A percentile compares a stretch with the other conserved stretches of the same genome.
phyloP scores from a whole-genome alignment of 2,329 filamentous ascomycete species.

The Fusarium vanettenii region DNA sequence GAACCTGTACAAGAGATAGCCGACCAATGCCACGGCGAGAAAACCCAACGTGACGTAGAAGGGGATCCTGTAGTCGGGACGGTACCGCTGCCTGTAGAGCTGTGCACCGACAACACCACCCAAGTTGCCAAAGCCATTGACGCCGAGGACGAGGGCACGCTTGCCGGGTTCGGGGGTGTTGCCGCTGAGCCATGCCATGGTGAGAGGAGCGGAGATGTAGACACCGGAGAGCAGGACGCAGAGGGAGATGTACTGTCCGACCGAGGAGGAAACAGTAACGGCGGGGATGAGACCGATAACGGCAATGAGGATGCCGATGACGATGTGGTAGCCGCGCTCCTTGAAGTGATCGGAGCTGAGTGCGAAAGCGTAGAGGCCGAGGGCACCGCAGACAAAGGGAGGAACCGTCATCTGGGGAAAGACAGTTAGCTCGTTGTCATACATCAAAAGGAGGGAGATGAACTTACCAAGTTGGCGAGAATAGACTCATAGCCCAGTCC shows the following conservation, averaged over 20 bases:
- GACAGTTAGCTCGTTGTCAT: no score
- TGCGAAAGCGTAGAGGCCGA: conserved; percentile 43
- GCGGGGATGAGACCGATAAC: conserved; percentile 41
- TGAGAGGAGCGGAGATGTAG: conserved; percentile 43
- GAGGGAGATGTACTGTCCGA: conserved; percentile 39
- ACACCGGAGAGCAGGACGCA: conserved; percentile 42
- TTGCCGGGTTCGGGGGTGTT: conserved; percentile 46
- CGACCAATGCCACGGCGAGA: conserved; percentile 33
- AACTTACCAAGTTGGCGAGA: conserved; percentile 39
- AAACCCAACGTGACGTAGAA: conserved; percentile 43
- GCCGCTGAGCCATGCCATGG: conserved; percentile 44
- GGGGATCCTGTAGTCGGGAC: conserved; percentile 39
- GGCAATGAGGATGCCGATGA: conserved; percentile 37
- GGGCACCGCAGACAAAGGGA: conserved; percentile 42
- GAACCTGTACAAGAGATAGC: conserved; percentile 39
- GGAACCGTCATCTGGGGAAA: conserved; percentile 46
- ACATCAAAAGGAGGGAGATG: background rate
- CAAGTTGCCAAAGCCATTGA: conserved; percentile 44
- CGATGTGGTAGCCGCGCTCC: conserved; percentile 43
- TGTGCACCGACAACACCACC: conserved; percentile 43
- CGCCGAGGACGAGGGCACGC: conserved; percentile 42
- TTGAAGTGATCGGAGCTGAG: conserved; percentile 40
- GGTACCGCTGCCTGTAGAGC: conserved; percentile 39
- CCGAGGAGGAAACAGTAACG: conserved; percentile 35
- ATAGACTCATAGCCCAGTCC: conserved; percentile 44